phyloP scores from a whole-genome alignment of 441 rosid genomes.

The Gossypium aridum region DNA sequence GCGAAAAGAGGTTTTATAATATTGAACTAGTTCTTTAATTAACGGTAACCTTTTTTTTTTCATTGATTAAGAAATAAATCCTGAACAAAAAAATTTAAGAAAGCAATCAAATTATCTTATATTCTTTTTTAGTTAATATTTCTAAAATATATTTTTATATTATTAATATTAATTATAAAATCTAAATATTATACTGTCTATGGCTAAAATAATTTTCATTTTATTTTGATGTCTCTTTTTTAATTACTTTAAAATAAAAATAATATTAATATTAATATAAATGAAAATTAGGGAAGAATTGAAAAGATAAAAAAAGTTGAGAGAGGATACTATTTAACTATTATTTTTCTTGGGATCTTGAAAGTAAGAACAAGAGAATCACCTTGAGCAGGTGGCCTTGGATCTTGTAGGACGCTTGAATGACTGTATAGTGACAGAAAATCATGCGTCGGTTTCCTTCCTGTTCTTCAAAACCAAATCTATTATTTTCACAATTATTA shows the following conservation, averaged over 20 bases:
- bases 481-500: not conserved
- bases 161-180: no score
- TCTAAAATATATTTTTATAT: no score
- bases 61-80: not conserved
- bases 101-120: not conserved
- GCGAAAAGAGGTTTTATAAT: no score
- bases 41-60: not conserved
- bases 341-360: conserved; percentile 12
- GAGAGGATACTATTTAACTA: not conserved
- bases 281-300: not conserved
- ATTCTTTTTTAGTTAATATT: not conserved
- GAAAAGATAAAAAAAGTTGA: not conserved
- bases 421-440: conserved; percentile 79
- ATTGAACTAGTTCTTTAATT: not conserved
- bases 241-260: no score
- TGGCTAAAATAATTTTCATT: no score
- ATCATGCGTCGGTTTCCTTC: conserved; percentile 80
- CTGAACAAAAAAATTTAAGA: not conserved
- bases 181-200: no score
- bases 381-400: conserved; percentile 72
- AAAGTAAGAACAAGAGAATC: conserved; percentile 10
- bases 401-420: conserved; percentile 73
- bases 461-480: conserved; percentile 29
- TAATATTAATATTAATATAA: no score
- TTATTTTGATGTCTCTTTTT: no score